Percentiles rank a stretch among this genome's conserved stretches.
These are phyloP conservation scores for Choanephora cucurbitarum DNA, from an alignment of 371 early-diverging fungal species.

Conservation along the genomic window DNA sequence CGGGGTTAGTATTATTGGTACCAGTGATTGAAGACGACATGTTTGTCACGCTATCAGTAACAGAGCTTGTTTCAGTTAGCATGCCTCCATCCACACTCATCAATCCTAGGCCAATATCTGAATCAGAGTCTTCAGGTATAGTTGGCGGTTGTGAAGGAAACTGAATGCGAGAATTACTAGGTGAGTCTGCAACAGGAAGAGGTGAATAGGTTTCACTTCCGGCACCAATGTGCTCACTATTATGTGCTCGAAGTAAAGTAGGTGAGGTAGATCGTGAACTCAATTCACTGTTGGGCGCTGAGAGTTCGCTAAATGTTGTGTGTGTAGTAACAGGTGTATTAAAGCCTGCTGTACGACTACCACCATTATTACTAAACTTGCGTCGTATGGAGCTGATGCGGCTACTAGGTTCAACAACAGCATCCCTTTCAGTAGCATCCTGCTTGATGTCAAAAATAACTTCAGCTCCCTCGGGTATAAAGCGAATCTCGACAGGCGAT, in stretches of 20 bases:
- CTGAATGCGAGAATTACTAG: slow-evolving; percentile 4
- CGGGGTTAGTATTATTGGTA: slow-evolving; percentile 1
- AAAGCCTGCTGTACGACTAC: slow-evolving; percentile 9
- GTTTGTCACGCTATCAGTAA: slow-evolving; percentile 2
- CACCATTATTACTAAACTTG: slow-evolving; percentile 18
- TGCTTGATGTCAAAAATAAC: slow-evolving; percentile 64
- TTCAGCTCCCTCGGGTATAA: slow-evolving; percentile 79
- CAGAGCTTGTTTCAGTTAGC: slow-evolving; percentile 18
- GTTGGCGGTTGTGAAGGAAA: slow-evolving; percentile 11
- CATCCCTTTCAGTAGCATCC: slow-evolving; percentile 10
- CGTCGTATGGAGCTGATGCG: slow-evolving; percentile 4
- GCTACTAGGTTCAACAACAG: slow-evolving; percentile 2
- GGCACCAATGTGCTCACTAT: slow-evolving; percentile 1
- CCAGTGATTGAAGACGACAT: background rate
- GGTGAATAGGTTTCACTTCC: slow-evolving; percentile 13
- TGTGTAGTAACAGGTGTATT: slow-evolving; percentile 26
- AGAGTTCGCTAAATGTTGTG: slow-evolving; percentile 51
- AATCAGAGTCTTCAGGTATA: slow-evolving; percentile 26
- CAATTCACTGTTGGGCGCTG: slow-evolving; percentile 53
- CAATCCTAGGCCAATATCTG: slow-evolving; percentile 15
- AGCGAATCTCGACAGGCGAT: slow-evolving; percentile 74
- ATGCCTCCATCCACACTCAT: slow-evolving; percentile 11
- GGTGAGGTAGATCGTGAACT: slow-evolving; percentile 61
- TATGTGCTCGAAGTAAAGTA: slow-evolving; percentile 17
- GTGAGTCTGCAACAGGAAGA: background rate